Percentiles rank a stretch among this genome's conserved stretches.
These are phyloP conservation scores for Lanmaoa pseudosensibilis DNA, from an alignment of 768 basidiomycete species.

Conservation along the genomic window DNA sequence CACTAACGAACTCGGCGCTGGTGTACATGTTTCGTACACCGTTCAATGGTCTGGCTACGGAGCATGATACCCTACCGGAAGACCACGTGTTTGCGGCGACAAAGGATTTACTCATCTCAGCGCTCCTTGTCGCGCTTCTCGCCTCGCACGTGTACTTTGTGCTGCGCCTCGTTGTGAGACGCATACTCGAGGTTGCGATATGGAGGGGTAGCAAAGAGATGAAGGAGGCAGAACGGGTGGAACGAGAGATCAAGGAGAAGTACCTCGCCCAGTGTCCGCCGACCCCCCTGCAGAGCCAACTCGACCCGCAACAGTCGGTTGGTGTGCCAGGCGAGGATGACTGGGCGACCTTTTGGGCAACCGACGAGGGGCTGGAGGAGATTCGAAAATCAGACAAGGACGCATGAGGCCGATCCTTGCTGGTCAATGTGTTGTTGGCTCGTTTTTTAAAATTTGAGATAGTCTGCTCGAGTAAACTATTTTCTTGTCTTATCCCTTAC, in stretches of 20 bases:
- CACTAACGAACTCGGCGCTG: slow-evolving; percentile 85
- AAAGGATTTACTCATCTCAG: slow-evolving; percentile 56
- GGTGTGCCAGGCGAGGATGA: slow-evolving; percentile 16
- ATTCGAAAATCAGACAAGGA: slow-evolving; percentile 68
- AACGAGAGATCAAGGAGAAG: slow-evolving; percentile 51
- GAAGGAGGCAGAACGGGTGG: slow-evolving; percentile 52
- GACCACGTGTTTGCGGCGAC: slow-evolving; percentile 38
- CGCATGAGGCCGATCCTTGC: slow-evolving; percentile 29
- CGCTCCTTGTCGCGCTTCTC: slow-evolving; percentile 70
- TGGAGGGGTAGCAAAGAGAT: slow-evolving; percentile 77
- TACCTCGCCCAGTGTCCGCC: slow-evolving; percentile 32
- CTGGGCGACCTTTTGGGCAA: slow-evolving; percentile 58
- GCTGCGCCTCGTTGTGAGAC: slow-evolving; percentile 59
- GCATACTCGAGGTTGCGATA: slow-evolving; percentile 68
- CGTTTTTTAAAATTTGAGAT: background rate
- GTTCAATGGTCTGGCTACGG: slow-evolving; percentile 13
- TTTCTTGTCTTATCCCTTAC: background rate
- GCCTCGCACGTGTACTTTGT: slow-evolving; percentile 88
- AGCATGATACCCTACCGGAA: slow-evolving; percentile 1
- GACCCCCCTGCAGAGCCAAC: slow-evolving; percentile 1
- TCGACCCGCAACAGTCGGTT: slow-evolving; percentile 2
- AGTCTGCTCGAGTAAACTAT: background rate
- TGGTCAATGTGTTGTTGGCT: background rate
- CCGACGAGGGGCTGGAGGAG: slow-evolving; percentile 74
- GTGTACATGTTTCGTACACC: slow-evolving; percentile 83